phyloP scores from a whole-genome alignment of 2,329 filamentous ascomycete genomes.

The Xylaria sp. region DNA sequence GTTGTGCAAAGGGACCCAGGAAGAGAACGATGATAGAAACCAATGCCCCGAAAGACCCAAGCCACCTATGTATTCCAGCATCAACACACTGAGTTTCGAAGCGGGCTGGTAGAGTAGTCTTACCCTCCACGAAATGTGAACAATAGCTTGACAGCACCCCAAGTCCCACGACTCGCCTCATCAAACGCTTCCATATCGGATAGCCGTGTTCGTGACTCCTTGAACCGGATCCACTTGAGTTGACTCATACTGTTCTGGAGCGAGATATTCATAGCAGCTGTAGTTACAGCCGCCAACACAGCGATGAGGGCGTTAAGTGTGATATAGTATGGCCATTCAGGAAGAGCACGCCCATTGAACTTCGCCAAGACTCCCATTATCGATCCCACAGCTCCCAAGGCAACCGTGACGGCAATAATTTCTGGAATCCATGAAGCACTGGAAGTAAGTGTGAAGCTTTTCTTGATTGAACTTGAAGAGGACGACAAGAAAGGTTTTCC shows the following conservation, averaged over 20 bases:
- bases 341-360: conserved; percentile 46
- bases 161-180: conserved; percentile 50
- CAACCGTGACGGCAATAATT: conserved; percentile 44
- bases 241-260: conserved; percentile 49
- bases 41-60: conserved; percentile 48
- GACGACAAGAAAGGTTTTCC: conserved; percentile 20
- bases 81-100: not conserved
- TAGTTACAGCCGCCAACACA: conserved; percentile 47
- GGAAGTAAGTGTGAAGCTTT: conserved; percentile 3
- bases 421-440: conserved; percentile 47
- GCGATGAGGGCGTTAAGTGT: conserved; percentile 51
- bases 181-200: conserved; percentile 51
- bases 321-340: conserved; percentile 49
- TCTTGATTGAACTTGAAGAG: conserved; percentile 10
- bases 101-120: conserved; percentile 12
- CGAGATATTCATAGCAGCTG: conserved; percentile 47
- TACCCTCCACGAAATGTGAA: conserved; percentile 47
- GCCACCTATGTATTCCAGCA: conserved; percentile 32
- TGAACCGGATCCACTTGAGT: conserved; percentile 51
- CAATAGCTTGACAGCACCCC: conserved; percentile 48
- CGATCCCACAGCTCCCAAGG: conserved; percentile 45
- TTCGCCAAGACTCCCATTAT: conserved; percentile 49
- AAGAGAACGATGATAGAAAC: conserved; percentile 47
- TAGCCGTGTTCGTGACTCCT: conserved; percentile 45
- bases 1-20: conserved; percentile 50